These are phyloP conservation scores for Hypoxylon cercidicola DNA, from an alignment of 495 filamentous ascomycete species.

Conservation along the genomic window DNA sequence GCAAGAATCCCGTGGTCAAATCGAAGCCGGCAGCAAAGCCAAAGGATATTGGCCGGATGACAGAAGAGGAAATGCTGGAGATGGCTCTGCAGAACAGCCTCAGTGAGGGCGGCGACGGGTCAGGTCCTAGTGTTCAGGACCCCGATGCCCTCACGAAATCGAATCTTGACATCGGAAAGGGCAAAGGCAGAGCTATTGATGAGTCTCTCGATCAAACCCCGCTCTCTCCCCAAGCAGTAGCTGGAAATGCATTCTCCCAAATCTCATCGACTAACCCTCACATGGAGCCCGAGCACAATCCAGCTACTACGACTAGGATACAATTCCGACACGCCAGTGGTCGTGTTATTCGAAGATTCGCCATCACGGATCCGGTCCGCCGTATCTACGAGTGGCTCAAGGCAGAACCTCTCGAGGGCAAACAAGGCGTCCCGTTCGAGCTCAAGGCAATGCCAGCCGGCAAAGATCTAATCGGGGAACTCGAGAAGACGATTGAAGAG, in stretches of 20 bases:
- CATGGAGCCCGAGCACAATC: conserved; percentile 75
- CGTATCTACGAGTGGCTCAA: conserved; percentile 97
- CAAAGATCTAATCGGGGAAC: conserved; percentile 78
- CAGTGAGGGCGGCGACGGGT: conserved; percentile 50
- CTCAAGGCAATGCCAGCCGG: conserved; percentile 76
- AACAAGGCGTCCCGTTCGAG: conserved; percentile 82
- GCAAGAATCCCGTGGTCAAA: conserved; percentile 90
- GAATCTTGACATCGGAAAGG: conserved; percentile 65
- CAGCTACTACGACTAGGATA: conserved; percentile 80
- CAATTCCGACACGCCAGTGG: conserved; percentile 88
- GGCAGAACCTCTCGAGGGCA: conserved; percentile 78
- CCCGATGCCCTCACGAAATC: conserved; percentile 85
- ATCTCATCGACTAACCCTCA: conserved; percentile 81
- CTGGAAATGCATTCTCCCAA: conserved; percentile 64
- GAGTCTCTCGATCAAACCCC: conserved; percentile 35
- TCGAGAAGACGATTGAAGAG: conserved; percentile 78
- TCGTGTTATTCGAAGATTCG: conserved; percentile 83
- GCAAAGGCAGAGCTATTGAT: conserved; percentile 69
- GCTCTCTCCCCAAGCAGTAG: conserved; percentile 20
- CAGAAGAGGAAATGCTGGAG: conserved; percentile 95
- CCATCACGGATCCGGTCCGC: conserved; percentile 78
- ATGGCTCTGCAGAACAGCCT: conserved; percentile 91
- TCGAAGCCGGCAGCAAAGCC: conserved; percentile 77
- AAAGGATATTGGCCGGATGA: conserved; percentile 85
- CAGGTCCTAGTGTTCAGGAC: conserved; percentile 63